A percentile compares a stretch with the other conserved stretches of the same genome.
phyloP scores from a whole-genome alignment of 495 filamentous ascomycete genomes.

The Astrothelium macrocarpum region DNA sequence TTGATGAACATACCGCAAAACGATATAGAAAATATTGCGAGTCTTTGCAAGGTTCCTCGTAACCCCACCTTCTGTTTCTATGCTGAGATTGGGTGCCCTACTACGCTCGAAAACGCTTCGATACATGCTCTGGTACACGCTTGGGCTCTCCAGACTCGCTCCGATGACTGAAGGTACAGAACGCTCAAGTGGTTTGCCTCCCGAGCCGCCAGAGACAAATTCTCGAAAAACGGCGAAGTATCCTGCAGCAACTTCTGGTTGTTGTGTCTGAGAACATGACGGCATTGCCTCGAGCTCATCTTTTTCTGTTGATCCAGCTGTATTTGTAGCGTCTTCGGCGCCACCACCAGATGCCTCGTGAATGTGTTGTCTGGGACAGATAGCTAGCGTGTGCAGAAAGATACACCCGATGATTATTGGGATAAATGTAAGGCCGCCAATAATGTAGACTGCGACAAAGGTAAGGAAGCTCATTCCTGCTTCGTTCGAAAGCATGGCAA shows the following conservation, averaged over 20 bases:
- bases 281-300: constrained; percentile 44
- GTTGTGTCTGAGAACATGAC: neutral
- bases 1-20: constrained; percentile 55
- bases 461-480: constrained; percentile 47
- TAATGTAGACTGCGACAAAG: constrained; percentile 66
- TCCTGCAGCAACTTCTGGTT: constrained; percentile 82
- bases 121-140: constrained; percentile 97
- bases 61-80: constrained; percentile 39
- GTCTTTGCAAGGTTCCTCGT: constrained; percentile 60
- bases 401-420: constrained; percentile 59
- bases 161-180: constrained; percentile 68
- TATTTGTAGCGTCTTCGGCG: constrained; percentile 22
- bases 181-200: constrained; percentile 84
- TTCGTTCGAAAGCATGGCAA: neutral
- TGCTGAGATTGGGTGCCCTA: constrained; percentile 32
- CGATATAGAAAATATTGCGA: constrained; percentile 89
- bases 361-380: neutral
- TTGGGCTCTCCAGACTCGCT: constrained; percentile 65
- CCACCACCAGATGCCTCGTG: constrained; percentile 10
- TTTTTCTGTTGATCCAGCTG: constrained; percentile 18
- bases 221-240: constrained; percentile 94
- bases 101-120: constrained; percentile 88
- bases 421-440: constrained; percentile 86
- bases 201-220: constrained; percentile 80
- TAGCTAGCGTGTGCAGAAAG: constrained; percentile 24